A percentile compares a stretch with the other conserved stretches of the same genome.
Evolutionary conservation across 2,329 filamentous ascomycete genomes (phyloP).

Genomic region (Mycosphaerella sp.): DNA sequence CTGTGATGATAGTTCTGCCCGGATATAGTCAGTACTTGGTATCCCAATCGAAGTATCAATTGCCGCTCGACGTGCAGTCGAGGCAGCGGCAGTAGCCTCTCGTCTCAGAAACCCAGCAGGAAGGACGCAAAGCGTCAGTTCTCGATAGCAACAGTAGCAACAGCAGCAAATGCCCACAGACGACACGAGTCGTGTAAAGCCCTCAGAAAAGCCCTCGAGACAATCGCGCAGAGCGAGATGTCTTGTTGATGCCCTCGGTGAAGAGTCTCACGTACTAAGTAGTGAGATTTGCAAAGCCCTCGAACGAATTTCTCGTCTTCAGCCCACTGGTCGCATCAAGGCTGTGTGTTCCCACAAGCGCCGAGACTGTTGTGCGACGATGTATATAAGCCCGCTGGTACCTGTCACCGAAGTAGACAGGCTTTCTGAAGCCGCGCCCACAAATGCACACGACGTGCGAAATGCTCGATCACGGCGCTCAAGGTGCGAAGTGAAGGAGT

Average conservation of each 20-base stretch:
- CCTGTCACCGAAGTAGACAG: slow-evolving; percentile 19
- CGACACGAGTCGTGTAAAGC: slow-evolving; percentile 30
- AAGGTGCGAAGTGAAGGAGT: slow-evolving; percentile 23
- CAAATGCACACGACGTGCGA: slow-evolving; percentile 21
- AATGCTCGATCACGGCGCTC: slow-evolving; percentile 24
- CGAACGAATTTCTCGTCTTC: slow-evolving; percentile 35
- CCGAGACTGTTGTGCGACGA: slow-evolving; percentile 36
- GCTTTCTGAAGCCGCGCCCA: slow-evolving; percentile 21
- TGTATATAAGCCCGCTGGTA: slow-evolving; percentile 26
- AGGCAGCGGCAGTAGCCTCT: slow-evolving; percentile 21
- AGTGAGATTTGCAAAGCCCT: slow-evolving; percentile 30
- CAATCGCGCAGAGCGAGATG: slow-evolving; percentile 20
- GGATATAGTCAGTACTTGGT: slow-evolving; percentile 24
- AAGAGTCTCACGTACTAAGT: slow-evolving; percentile 21
- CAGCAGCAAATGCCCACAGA: slow-evolving; percentile 32
- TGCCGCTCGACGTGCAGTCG: slow-evolving; percentile 9
- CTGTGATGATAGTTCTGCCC: slow-evolving; percentile 29
- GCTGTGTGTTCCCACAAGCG: slow-evolving; percentile 48
- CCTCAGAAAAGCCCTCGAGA: slow-evolving; percentile 33
- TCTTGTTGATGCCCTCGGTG: slow-evolving; percentile 31
- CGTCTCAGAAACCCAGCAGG: slow-evolving; percentile 36
- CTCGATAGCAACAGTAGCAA: slow-evolving; percentile 28
- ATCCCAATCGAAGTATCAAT: slow-evolving; percentile 16
- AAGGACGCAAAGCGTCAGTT: slow-evolving; percentile 37
- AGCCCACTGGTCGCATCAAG: slow-evolving; percentile 40